phyloP scores from a whole-genome alignment of 2,329 filamentous ascomycete genomes.

The Periconia digitata region DNA sequence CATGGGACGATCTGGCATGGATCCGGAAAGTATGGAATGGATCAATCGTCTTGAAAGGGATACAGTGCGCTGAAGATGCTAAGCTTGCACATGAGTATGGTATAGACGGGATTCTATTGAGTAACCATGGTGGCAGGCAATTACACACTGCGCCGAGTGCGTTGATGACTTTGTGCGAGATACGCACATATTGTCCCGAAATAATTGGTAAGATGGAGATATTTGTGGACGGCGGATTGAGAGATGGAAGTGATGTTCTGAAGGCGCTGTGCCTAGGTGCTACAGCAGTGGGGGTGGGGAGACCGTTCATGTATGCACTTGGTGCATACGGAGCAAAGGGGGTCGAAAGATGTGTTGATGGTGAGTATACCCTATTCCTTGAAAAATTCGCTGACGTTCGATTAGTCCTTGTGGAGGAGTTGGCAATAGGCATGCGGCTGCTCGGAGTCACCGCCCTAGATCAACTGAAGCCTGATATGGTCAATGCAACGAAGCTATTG shows the following conservation, averaged over 20 bases:
- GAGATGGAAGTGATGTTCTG: slow-evolving; percentile 42
- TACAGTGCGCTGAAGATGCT: slow-evolving; percentile 50
- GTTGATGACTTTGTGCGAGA: slow-evolving; percentile 42
- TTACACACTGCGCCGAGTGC: slow-evolving; percentile 47
- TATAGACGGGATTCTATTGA: slow-evolving; percentile 52
- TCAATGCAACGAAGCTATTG: slow-evolving; percentile 50
- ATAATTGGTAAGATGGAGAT: slow-evolving; percentile 40
- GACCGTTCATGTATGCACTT: slow-evolving; percentile 43
- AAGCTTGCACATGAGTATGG: slow-evolving; percentile 48
- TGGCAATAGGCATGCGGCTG: slow-evolving; percentile 67
- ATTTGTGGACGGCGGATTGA: slow-evolving; percentile 41
- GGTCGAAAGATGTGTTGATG: slow-evolving; percentile 39
- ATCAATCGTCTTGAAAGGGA: slow-evolving; percentile 50
- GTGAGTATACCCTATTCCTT: slow-evolving; percentile 23
- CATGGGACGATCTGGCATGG: slow-evolving; percentile 52
- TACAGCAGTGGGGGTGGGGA: slow-evolving; percentile 42
- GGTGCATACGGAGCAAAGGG: slow-evolving; percentile 41
- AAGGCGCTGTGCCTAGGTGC: slow-evolving; percentile 45
- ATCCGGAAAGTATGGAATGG: slow-evolving; percentile 43
- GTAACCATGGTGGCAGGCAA: slow-evolving; percentile 58
- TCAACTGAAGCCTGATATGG: slow-evolving; percentile 62
- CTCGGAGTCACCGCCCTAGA: slow-evolving; percentile 64
- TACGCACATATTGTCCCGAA: slow-evolving; percentile 40
- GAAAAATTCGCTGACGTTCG: not conserved
- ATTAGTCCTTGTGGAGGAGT: slow-evolving; percentile 56